phyloP scores from a whole-genome alignment of 148 eudicot species.

The Rhododendron williamsianum region DNA sequence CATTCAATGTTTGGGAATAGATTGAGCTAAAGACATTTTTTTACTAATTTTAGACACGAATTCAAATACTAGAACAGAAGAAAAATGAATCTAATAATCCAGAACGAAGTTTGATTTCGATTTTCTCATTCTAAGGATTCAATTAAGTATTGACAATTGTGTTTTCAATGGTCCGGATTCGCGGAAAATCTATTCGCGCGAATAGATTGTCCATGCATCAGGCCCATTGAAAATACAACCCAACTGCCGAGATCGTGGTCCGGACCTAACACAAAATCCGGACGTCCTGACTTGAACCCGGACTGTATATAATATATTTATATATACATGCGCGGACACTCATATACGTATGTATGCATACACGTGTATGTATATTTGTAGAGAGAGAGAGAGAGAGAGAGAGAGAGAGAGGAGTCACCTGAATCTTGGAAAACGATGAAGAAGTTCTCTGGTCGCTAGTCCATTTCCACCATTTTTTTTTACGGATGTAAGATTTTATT shows the following conservation, averaged over 20 bases:
- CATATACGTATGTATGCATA: not conserved
- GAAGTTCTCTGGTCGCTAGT: not conserved
- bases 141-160: too few species aligned
- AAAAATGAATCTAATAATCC: too few species aligned
- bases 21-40: not conserved
- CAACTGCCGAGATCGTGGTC: too few species aligned
- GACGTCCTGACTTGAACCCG: too few species aligned
- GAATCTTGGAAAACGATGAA: not conserved
- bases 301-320: too few species aligned
- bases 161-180: too few species aligned
- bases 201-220: too few species aligned
- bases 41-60: too few species aligned
- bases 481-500: not conserved
- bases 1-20: not conserved
- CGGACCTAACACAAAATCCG: too few species aligned
- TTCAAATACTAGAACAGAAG: not conserved
- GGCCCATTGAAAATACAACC: too few species aligned
- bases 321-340: not conserved
- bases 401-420: slow-evolving; percentile 3
- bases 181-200: too few species aligned
- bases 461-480: not conserved
- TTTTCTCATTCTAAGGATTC: not conserved
- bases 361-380: not conserved
- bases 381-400: slow-evolving; percentile 1
- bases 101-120: not conserved